phyloP scores from a whole-genome alignment of 1,284 basidiomycete genomes.

The Rhizopogon hawkerae region DNA sequence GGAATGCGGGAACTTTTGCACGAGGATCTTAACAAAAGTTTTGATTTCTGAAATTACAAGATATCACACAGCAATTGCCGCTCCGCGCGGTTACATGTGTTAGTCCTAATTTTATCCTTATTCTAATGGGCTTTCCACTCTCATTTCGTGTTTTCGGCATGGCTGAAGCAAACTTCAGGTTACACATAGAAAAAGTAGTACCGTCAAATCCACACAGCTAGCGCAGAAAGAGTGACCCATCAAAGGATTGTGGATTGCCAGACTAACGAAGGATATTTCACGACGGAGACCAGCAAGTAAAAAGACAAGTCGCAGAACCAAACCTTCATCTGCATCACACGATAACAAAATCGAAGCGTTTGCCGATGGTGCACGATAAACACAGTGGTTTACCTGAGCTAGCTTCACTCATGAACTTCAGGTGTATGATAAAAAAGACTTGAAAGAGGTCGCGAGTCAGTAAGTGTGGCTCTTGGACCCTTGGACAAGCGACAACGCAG shows the following conservation, averaged over 20 bases:
- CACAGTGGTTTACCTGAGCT: too few relatives aligned
- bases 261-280: neutral
- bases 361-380: too few relatives aligned
- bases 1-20: slow-evolving; percentile 83
- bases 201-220: neutral
- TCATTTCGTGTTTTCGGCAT: neutral
- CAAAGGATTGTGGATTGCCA: neutral
- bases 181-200: too few relatives aligned
- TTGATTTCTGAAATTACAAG: slow-evolving; percentile 55
- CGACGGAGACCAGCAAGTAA: neutral
- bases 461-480: too few relatives aligned
- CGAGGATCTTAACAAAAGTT: slow-evolving; percentile 79
- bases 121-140: neutral
- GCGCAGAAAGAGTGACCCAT: neutral
- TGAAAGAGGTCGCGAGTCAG: too few relatives aligned
- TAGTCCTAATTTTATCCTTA: neutral
- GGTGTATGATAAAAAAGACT: too few relatives aligned
- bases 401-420: too few relatives aligned
- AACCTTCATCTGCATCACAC: too few relatives aligned
- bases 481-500: too few relatives aligned
- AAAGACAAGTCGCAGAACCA: too few relatives aligned
- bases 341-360: too few relatives aligned
- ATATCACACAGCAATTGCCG: neutral
- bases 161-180: neutral
- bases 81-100: neutral